phyloP scores from a whole-genome alignment of 495 filamentous ascomycete species.

The Poronia punctata region DNA sequence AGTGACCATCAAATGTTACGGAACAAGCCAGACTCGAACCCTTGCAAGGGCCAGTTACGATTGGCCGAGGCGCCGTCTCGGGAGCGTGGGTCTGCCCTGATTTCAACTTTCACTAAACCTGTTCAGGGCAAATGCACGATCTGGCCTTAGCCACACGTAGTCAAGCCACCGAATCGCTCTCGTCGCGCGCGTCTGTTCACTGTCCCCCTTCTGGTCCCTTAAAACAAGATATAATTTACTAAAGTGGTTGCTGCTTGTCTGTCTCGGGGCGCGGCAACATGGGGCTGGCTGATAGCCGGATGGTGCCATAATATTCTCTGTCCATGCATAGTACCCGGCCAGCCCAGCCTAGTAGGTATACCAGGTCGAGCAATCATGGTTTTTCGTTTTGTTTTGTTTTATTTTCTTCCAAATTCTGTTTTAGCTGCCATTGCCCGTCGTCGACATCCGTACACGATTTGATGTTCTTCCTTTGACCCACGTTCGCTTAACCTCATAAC shows the following conservation, averaged over 20 bases:
- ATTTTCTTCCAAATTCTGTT: not conserved
- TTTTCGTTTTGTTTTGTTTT: not conserved
- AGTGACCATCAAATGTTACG: not conserved
- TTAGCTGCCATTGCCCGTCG: too few species aligned
- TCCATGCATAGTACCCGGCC: not conserved
- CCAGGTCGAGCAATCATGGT: not conserved
- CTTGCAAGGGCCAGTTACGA: not conserved
- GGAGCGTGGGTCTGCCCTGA: slow-evolving; percentile 22
- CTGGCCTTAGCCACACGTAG: slow-evolving; percentile 24
- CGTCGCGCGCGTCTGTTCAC: not conserved
- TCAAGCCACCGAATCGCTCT: slow-evolving; percentile 21
- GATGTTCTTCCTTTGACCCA: not conserved
- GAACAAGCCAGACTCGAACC: not conserved
- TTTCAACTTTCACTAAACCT: slow-evolving; percentile 10
- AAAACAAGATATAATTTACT: slow-evolving; percentile 26
- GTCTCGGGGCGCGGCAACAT: not conserved
- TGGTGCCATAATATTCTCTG: not conserved
- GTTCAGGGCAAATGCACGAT: not conserved
- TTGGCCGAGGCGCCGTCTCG: too few species aligned
- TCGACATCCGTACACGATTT: too few species aligned
- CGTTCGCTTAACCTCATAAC: slow-evolving; percentile 13
- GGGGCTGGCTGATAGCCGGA: not conserved
- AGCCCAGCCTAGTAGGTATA: not conserved
- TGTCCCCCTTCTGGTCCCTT: slow-evolving; percentile 16
- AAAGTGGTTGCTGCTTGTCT: not conserved